These are phyloP conservation scores for Lactarius quietus DNA, from an alignment of 768 basidiomycete species.

Conservation along the genomic window DNA sequence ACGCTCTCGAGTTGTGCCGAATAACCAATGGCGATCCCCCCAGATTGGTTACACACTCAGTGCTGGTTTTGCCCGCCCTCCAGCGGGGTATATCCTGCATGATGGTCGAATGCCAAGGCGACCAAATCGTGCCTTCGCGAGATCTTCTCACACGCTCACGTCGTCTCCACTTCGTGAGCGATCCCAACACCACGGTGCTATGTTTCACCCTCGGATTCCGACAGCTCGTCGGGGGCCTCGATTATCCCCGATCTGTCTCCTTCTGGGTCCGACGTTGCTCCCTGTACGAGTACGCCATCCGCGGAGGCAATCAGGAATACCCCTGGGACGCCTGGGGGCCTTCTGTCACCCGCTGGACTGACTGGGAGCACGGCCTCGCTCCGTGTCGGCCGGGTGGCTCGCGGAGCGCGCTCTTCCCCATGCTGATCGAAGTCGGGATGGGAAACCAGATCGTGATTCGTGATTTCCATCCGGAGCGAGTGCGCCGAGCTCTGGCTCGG, in stretches of 20 bases:
- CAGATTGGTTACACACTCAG: slow-evolving; percentile 13
- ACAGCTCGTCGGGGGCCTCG: slow-evolving; percentile 17
- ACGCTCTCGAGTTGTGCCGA: slow-evolving; percentile 21
- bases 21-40: slow-evolving; percentile 6
- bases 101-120: slow-evolving; percentile 20
- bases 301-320: slow-evolving; percentile 2
- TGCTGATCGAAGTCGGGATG: slow-evolving; percentile 15
- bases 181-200: slow-evolving; percentile 9
- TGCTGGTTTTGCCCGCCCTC: slow-evolving; percentile 19
- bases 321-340: slow-evolving; percentile 20
- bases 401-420: slow-evolving; percentile 14
- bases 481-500: slow-evolving; percentile 14
- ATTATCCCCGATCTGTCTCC: slow-evolving; percentile 22
- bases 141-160: slow-evolving; percentile 6
- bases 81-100: slow-evolving; percentile 18
- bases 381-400: slow-evolving; percentile 20
- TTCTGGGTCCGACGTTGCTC: slow-evolving; percentile 20
- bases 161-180: slow-evolving; percentile 16
- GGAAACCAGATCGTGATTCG: slow-evolving; percentile 21
- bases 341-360: slow-evolving; percentile 14
- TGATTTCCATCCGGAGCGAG: slow-evolving; percentile 18
- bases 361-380: slow-evolving; percentile 19
- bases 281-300: slow-evolving; percentile 5
- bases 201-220: slow-evolving; percentile 21
- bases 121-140: slow-evolving; percentile 10